Base-by-base conservation (phyloP, 2,329 filamentous ascomycete species). In the Ophiostoma novo-ulmi region DNA sequence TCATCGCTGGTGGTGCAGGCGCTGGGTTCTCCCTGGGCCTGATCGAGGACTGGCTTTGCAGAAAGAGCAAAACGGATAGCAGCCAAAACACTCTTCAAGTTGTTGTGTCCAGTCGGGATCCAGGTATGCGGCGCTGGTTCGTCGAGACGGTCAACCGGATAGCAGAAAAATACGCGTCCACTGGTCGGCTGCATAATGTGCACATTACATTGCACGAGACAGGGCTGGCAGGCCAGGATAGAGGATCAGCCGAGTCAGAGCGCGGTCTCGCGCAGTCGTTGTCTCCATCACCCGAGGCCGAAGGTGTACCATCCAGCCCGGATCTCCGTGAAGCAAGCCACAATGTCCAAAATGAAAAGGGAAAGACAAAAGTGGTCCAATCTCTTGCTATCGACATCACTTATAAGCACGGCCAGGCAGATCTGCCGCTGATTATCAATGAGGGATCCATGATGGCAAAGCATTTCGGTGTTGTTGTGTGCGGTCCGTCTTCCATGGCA, bases 1-100 rank as follows among this genome's bases (percentile, higher is more conserved):
- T 88, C 20, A 76, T 88, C 4, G 83, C 83, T 0, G 86, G 87
- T 11, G 87, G 87, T 0, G 84, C 86, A 0, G 87, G 87, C 1
- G 84, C 82, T 2, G 85, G 85, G 0, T 85, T 84, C 76, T 81
- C 81, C 1, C 75, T 88, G 0, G 80, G 81, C 0, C 77, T 87
- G 5, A 77, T 86, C 10, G 82, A 84, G 74, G 78, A 81, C 8
- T 77, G 76, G 20, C 71, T 80, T 1, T 69, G n/a, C 22, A 58
- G 52, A 26, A 22, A 58, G 5, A 3, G n/a, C 44, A 48, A 11
- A 26, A 58, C 17, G n/a, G 17, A 26, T 5, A 26, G 3, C n/a
- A 26, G 13, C 52, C 26, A 26, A 5, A 5, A 1, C 11, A 58
- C n/a, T 26, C 52, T 58, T n/a, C 52, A 58, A 13, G 22, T 26